phyloP scores from a whole-genome alignment of 208 protist genomes.

The Vickermania spadyakhi region DNA sequence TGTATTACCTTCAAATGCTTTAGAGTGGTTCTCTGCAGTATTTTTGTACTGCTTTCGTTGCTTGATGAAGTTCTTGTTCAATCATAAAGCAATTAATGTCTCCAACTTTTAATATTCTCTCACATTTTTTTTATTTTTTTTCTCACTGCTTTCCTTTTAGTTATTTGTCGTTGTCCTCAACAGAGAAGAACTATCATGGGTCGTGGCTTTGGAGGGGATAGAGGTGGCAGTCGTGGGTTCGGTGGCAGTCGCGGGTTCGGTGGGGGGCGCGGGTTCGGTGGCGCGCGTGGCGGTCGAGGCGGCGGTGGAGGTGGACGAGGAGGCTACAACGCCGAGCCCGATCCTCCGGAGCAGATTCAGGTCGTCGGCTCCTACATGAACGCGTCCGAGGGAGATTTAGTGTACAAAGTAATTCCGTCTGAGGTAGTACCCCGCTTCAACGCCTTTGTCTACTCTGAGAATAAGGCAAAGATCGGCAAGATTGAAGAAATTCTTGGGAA shows the following conservation, averaged over 20 bases:
- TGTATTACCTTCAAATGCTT: no score
- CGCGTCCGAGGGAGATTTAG: slow-evolving; percentile 81
- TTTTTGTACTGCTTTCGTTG: no score
- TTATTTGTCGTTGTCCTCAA: slow-evolving; percentile 1
- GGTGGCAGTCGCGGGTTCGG: slow-evolving; percentile 22
- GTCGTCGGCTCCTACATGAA: slow-evolving; percentile 79
- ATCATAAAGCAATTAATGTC: no score
- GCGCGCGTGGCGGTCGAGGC: slow-evolving; percentile 21
- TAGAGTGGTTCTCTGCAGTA: no score
- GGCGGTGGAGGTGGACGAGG: slow-evolving; percentile 65
- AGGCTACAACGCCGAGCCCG: slow-evolving; percentile 49
- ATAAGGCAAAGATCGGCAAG: slow-evolving; percentile 90
- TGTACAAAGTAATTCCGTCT: slow-evolving; percentile 62
- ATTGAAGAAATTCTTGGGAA: slow-evolving; percentile 89
- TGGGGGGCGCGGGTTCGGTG: slow-evolving; percentile 24
- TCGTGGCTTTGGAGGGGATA: slow-evolving; percentile 11
- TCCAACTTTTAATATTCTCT: background rate
- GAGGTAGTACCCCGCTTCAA: slow-evolving; percentile 84
- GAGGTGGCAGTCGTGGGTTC: slow-evolving; percentile 9
- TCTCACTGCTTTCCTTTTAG: slow-evolving; percentile 8
- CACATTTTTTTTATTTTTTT: slow-evolving; percentile 3
- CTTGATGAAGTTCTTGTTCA: no score
- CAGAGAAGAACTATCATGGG: slow-evolving; percentile 1
- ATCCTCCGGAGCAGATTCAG: slow-evolving; percentile 81
- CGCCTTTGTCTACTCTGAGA: slow-evolving; percentile 88